These are phyloP conservation scores for Alternaria metachromatica DNA, from an alignment of 2,329 filamentous ascomycete species.

Conservation along the genomic window DNA sequence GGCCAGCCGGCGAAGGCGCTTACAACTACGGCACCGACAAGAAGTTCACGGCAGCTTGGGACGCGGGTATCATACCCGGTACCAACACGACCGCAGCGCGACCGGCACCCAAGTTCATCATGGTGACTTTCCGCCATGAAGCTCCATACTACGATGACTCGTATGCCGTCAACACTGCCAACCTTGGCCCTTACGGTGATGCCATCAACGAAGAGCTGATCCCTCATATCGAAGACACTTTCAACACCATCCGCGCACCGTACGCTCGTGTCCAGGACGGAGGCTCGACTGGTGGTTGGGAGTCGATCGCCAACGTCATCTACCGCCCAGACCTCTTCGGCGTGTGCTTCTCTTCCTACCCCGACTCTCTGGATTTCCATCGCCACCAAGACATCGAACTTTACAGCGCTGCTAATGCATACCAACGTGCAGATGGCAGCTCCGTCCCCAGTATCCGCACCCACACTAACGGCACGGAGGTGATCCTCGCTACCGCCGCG, in stretches of 20 bases:
- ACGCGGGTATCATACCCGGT: slow-evolving; percentile 39
- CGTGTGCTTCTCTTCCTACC: slow-evolving; percentile 48
- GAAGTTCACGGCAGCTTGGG: slow-evolving; percentile 37
- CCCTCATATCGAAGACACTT: slow-evolving; percentile 41
- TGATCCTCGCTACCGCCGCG: slow-evolving; percentile 32
- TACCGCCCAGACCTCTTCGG: slow-evolving; percentile 50
- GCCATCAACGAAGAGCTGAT: slow-evolving; percentile 52
- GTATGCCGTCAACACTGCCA: slow-evolving; percentile 50
- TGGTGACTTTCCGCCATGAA: slow-evolving; percentile 50
- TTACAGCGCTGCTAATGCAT: slow-evolving; percentile 42
- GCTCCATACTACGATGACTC: slow-evolving; percentile 49
- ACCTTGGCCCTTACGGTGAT: slow-evolving; percentile 50
- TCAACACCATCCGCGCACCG: slow-evolving; percentile 46
- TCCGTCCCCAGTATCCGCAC: slow-evolving; percentile 41
- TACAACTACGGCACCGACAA: slow-evolving; percentile 26
- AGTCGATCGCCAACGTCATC: slow-evolving; percentile 45
- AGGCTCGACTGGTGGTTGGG: slow-evolving; percentile 50
- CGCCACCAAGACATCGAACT: slow-evolving; percentile 48
- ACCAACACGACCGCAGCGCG: slow-evolving; percentile 33
- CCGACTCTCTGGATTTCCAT: slow-evolving; percentile 48
- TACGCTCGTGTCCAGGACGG: slow-evolving; percentile 49
- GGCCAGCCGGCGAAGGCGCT: slow-evolving; percentile 32
- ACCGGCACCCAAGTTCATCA: slow-evolving; percentile 45
- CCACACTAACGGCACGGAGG: slow-evolving; percentile 33
- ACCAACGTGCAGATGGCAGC: slow-evolving; percentile 35